Base-by-base conservation (phyloP, 768 basidiomycete genomes). In the Amanita polypyramis region DNA sequence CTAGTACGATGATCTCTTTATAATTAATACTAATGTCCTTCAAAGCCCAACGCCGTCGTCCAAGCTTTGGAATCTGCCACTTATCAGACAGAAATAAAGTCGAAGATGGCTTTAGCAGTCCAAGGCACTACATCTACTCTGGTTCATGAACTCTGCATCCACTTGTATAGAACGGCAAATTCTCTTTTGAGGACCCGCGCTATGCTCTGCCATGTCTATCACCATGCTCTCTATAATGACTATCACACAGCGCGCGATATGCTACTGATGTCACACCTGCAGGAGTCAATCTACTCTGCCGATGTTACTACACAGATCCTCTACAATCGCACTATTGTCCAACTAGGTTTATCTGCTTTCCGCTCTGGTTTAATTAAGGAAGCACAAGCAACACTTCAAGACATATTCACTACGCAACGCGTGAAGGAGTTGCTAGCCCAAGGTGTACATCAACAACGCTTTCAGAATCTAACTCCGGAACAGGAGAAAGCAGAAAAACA, bases 401-500 rank as follows among this genome's bases (percentile, higher is more conserved):
- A 99, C 56, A 96, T 98, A 57, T 97, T 96, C 60, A 81, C 91
- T 10, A 95, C 95, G 0, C 93, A 95, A 60, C 82, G 94, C 29
- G 93, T 98, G 49, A 97, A 96, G 69, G 96, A 99, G 64, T 75
- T 99, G 11, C 77, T 99, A 4, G 96, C 95, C 0, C 96, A 99
- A 62, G 93, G 94, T 25, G 85, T 95, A 2, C 95, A 97, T 62
- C 85, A 89, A 58, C 88, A 91, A 57, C 80, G 93, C 29, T 95
- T 82, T 73, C 85, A 89, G 56, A 76, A 79, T 7, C 69, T 94
- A 50, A 79, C 85, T 10, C 91, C 91, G 1, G 96, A 99, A 64
- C 96, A 99, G 66, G 96, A 99, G 64, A 88, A 93, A 60, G 82
- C 93, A 2, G 96, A 99, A 64, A 89, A 93, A 55, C 85, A 92